A percentile compares a stretch with the other conserved stretches of the same genome.
Evolutionary conservation across 2,329 filamentous ascomycete genomes (phyloP).

Genomic region (Geosmithia flava): DNA sequence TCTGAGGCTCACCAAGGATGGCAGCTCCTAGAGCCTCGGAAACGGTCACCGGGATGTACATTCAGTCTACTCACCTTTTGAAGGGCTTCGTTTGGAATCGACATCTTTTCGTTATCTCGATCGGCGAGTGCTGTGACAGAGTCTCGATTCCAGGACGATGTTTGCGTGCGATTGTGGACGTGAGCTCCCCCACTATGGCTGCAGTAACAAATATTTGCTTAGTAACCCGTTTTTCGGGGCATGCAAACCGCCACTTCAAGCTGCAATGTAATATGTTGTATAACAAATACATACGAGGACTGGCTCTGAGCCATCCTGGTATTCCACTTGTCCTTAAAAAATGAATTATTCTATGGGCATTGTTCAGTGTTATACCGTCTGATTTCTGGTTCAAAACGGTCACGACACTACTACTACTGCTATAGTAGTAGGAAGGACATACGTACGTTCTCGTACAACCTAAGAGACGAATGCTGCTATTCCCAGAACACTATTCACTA

Average conservation of each 20-base stretch:
- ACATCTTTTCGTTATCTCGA: constrained; percentile 44
- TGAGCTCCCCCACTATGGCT: background rate
- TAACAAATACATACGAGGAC: background rate
- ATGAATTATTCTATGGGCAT: too few species aligned
- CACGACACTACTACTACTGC: too few species aligned
- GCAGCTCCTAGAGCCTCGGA: background rate
- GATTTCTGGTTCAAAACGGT: too few species aligned
- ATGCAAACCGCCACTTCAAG: background rate
- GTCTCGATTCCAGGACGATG: background rate
- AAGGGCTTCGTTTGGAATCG: constrained; percentile 84
- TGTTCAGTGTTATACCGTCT: too few species aligned
- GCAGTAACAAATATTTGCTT: background rate
- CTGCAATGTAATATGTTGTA: background rate
- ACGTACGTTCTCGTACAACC: too few species aligned
- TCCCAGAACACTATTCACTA: too few species aligned
- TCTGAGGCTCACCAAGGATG: background rate
- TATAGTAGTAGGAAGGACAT: too few species aligned
- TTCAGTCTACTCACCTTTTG: constrained; percentile 57
- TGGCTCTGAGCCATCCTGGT: too few species aligned
- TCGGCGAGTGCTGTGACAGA: background rate
- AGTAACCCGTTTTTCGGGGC: background rate
- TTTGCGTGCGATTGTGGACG: background rate
- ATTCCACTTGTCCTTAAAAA: too few species aligned
- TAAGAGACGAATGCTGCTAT: too few species aligned
- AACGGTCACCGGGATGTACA: background rate